A percentile compares a stretch with the other conserved stretches of the same genome.
These are phyloP conservation scores for Saitozyma sp. DNA, from an alignment of 768 basidiomycete species.

Conservation along the genomic window DNA sequence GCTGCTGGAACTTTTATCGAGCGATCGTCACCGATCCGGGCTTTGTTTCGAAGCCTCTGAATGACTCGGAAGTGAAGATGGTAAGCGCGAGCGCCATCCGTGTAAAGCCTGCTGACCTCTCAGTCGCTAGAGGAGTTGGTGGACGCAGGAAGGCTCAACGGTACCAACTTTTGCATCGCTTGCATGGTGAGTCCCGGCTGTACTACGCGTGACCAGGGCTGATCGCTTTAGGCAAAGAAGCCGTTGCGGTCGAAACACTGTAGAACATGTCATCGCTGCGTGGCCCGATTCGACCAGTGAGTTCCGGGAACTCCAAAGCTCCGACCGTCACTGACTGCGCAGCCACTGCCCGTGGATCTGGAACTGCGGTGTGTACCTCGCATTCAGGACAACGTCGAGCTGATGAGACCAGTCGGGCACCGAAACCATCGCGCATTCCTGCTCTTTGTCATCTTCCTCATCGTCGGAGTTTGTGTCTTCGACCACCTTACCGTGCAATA, in stretches of 20 bases:
- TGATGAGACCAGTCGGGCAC: constrained; percentile 66
- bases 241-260: constrained; percentile 95
- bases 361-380: constrained; percentile 76
- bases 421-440: constrained; percentile 96
- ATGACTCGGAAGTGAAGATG: constrained; percentile 81
- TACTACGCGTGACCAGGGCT: neutral
- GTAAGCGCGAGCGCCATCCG: constrained; percentile 57
- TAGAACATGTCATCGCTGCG: constrained; percentile 83
- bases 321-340: neutral
- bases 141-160: constrained; percentile 81
- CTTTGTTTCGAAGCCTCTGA: constrained; percentile 73
- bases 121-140: constrained; percentile 90
- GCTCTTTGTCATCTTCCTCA: constrained; percentile 83
- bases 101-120: constrained; percentile 1
- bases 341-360: constrained; percentile 99
- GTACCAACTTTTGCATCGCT: constrained; percentile 92
- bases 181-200: constrained; percentile 69
- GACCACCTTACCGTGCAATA: constrained; percentile 78
- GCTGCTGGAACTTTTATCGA: constrained; percentile 87
- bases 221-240: constrained; percentile 66
- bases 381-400: constrained; percentile 2
- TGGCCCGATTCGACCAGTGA: constrained; percentile 90
- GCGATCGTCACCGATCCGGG: constrained; percentile 87
- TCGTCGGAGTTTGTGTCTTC: constrained; percentile 74
- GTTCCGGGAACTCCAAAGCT: constrained; percentile 44